phyloP scores from a whole-genome alignment of 352 stramenopile species.

The Aphanomyces cochlioides region DNA sequence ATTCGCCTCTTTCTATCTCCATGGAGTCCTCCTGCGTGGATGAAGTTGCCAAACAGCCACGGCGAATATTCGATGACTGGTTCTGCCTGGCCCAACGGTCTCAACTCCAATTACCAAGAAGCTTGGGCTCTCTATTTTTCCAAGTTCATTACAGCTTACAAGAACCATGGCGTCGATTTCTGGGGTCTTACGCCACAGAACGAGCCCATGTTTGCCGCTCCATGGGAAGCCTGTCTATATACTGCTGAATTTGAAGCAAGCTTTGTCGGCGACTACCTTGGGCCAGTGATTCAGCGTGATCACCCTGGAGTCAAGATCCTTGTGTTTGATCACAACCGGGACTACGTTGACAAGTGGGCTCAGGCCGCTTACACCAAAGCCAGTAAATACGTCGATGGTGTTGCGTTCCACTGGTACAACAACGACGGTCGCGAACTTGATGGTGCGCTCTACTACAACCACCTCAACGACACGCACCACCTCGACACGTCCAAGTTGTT shows the following conservation, averaged over 20 bases:
- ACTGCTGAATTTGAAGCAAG: constrained; percentile 52
- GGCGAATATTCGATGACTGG: constrained; percentile 62
- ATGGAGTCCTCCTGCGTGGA: constrained; percentile 88
- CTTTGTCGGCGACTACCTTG: constrained; percentile 84
- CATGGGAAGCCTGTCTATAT: constrained; percentile 73
- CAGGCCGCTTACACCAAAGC: constrained; percentile 62
- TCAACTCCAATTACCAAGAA: constrained; percentile 48
- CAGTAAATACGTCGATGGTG: constrained; percentile 80
- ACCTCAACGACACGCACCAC: constrained; percentile 69
- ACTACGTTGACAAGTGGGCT: constrained; percentile 64
- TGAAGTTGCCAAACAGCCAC: constrained; percentile 49
- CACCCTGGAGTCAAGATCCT: constrained; percentile 89
- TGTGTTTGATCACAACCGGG: constrained; percentile 90
- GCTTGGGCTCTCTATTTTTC: constrained; percentile 90
- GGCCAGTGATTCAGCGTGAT: constrained; percentile 71
- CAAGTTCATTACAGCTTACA: constrained; percentile 90
- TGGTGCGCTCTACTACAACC: constrained; percentile 64
- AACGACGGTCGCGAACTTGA: constrained; percentile 56
- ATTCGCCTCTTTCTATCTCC: constrained; percentile 85
- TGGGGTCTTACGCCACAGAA: constrained; percentile 90
- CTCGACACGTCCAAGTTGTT: constrained; percentile 60
- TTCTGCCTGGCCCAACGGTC: constrained; percentile 48
- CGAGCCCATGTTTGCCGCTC: constrained; percentile 72
- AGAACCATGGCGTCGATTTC: constrained; percentile 70
- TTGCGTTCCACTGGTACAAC: constrained; percentile 89